A percentile compares a stretch with the other conserved stretches of the same genome.
phyloP scores from a whole-genome alignment of 805 yeast genomes.

The Cyberlindnera mycetangii region DNA sequence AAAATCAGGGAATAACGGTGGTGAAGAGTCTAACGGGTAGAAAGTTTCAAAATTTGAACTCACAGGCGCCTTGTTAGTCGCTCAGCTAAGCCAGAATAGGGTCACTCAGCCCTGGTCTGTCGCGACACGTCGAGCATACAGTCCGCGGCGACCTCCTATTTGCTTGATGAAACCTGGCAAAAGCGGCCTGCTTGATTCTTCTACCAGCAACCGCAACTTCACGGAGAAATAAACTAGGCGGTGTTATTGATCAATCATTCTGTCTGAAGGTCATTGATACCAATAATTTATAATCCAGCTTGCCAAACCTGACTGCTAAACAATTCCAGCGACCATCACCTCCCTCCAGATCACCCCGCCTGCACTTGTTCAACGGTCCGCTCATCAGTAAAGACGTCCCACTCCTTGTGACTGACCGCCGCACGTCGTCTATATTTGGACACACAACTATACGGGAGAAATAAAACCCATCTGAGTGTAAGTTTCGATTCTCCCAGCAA shows the following conservation, averaged over 20 bases:
- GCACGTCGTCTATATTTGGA: background rate
- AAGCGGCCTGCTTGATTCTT: background rate
- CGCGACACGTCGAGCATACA: background rate
- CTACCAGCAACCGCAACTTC: background rate
- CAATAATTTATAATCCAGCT: no score
- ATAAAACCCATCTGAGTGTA: background rate
- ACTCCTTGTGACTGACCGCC: background rate
- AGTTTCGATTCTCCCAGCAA: background rate
- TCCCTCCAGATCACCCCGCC: background rate
- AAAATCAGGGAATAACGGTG: background rate
- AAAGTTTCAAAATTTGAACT: background rate
- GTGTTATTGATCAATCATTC: no score
- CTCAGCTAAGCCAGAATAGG: background rate
- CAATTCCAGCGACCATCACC: background rate
- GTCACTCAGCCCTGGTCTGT: slow-evolving; percentile 1
- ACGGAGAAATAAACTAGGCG: background rate
- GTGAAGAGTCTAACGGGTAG: background rate
- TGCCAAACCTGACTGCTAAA: background rate
- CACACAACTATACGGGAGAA: background rate
- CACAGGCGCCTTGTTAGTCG: background rate
- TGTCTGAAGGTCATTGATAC: no score
- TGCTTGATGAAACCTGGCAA: slow-evolving; percentile 11
- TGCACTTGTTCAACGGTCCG: background rate
- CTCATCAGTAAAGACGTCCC: background rate
- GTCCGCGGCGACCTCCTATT: slow-evolving; percentile 16